These are phyloP conservation scores for Aplosporella prunicola DNA, from an alignment of 2,329 filamentous ascomycete genomes.

Conservation along the genomic window DNA sequence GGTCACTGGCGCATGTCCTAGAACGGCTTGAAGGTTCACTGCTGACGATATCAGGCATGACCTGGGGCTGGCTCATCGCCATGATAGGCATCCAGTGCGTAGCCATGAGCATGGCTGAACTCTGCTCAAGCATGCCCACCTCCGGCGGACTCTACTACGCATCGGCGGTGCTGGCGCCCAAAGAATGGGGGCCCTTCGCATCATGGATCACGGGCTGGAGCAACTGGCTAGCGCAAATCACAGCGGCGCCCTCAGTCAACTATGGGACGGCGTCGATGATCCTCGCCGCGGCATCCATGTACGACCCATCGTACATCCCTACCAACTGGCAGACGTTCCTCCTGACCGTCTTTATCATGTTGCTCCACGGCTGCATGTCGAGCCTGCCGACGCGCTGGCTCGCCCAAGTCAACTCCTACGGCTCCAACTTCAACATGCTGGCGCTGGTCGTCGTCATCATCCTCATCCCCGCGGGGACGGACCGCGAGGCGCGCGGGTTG, in stretches of 20 bases:
- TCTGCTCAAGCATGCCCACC: conserved; percentile 65
- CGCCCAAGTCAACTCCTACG: conserved; percentile 59
- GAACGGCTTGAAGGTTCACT: conserved; percentile 8
- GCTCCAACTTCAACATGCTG: conserved; percentile 62
- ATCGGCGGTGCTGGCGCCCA: conserved; percentile 58
- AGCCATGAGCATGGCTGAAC: conserved; percentile 55
- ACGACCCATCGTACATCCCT: conserved; percentile 55
- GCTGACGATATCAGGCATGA: conserved; percentile 48
- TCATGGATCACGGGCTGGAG: conserved; percentile 62
- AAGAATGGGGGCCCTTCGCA: conserved; percentile 55
- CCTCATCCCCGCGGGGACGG: conserved; percentile 53
- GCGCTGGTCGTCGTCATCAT: conserved; percentile 58
- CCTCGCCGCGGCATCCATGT: conserved; percentile 59
- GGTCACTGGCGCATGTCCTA: too few relatives aligned
- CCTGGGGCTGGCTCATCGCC: conserved; percentile 66
- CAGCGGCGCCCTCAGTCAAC: conserved; percentile 56
- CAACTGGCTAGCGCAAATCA: conserved; percentile 60
- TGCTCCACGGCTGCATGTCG: conserved; percentile 57
- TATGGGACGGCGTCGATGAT: conserved; percentile 62
- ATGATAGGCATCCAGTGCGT: conserved; percentile 65
- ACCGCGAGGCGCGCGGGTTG: conserved; percentile 40
- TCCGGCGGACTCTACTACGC: conserved; percentile 66
- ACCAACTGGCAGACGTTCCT: conserved; percentile 59
- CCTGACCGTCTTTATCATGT: conserved; percentile 56
- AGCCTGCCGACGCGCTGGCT: conserved; percentile 64